Evolutionary conservation across 305 asterid species (phyloP), one percentile per base, ranked within the genome.

Genomic region (Plantago coronopus): DNA sequence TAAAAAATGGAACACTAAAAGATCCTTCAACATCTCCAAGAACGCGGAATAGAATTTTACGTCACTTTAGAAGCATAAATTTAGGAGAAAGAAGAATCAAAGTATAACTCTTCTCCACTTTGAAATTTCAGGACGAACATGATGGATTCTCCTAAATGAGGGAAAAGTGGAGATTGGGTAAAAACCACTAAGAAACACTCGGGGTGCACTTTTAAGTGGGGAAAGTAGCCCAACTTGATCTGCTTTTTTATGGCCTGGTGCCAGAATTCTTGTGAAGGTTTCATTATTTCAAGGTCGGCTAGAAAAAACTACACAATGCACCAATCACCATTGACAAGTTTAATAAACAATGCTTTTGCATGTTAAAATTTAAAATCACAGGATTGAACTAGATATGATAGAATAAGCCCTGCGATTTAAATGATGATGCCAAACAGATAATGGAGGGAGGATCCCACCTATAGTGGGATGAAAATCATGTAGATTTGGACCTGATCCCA

Each of bases 371-470:
- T 34, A 34, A 34, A 34, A 34, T 34, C 40, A 34, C 7, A 34
- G 40, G 40, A 34, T 34, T 34, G 40, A 9, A 34, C 12, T 34
- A 7, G 40, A 34, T 34, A 34, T 34, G 12, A 34, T 34, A 9
- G 40, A 34, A 34, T 34, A 7, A 34, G 40, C 40, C 40, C 47
- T 10, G n/a, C 50, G 59, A 58, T 53, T 68, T 42, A 63, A 64
- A 54, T 73, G 54, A 59, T 48, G 34, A 31, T 15, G 12, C 43
- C 55, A 62, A 57, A 64, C 34, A 10, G 48, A 54, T 61, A 58
- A 44, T 61, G 67, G 59, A 57, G 51, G 61, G 56, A 65, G 49
- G 65, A 62, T 65, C 57, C 54, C 58, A 8, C 59, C 51, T 22
- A 58, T 59, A 44, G 69, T 45, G 40, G 54, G 49, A 22, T 57